Evolutionary conservation across 78 protist species (phyloP), one percentile per base, ranked within the genome.

Genomic region (Planoprotostelium fungivorum): DNA sequence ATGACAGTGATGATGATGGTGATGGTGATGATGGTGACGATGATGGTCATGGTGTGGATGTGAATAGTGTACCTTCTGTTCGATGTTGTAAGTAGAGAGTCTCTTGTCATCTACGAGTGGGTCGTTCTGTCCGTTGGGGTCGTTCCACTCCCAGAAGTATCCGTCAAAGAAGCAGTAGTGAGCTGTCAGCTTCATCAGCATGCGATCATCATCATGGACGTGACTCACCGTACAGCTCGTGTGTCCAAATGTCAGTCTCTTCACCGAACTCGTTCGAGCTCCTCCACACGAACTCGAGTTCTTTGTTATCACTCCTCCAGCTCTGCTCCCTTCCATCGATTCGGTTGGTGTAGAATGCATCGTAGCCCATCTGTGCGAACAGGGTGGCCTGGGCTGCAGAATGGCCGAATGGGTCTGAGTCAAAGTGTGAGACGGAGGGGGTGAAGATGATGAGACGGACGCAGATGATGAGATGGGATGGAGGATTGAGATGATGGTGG

Each of bases 321-420:
- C 0, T 86, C 37, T 37, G 29, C 86, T 93, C 95, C 86, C 92
- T 95, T 34, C 90, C 91, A 89, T 97, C 98, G 84, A 97, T 97
- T 84, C 98, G 94, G 29, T 96, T 97, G 86, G 91, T 92, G 89
- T 91, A 95, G 89, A 95, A 88, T 9, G 93, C 94, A 36, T 95
- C 97, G 34, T 92, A 94, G 0, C 98, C 97, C 83, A 94, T 91
- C 89, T 38, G 88, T 28, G 95, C 97, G 29, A 96, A 94, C 36
- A 97, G 90, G 34, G 92, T 9, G 25, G 97, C 97, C 88, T 92
- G 93, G 0, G 94, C 83, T 23, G 85, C 36, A 16, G 94, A 39
- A 88, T 97, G 99, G 34, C 99, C 99, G 87, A 97, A 97, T n/a
- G 99, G 99, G 85, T 97, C 99, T 38, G 93, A 86, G 16, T 51